Percentiles rank a stretch among this genome's conserved stretches.
Conservation (phyloP, 768 basidiomycete genomes). For the Boletus barrowsii region DNA sequence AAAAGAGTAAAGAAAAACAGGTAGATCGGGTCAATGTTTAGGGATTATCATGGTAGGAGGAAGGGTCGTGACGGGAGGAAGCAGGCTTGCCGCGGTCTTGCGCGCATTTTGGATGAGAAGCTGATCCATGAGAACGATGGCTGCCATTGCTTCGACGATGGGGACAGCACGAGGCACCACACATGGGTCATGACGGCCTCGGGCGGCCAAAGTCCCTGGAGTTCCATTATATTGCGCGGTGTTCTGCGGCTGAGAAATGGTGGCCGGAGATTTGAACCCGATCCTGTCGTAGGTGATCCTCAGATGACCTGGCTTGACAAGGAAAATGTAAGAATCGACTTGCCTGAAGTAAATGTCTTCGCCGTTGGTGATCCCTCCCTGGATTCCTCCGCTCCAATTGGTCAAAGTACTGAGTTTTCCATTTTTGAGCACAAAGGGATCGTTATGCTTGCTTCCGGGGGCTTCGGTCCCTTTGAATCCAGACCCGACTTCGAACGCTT, state of each 20-base stretch:
- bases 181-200: constrained; percentile 95
- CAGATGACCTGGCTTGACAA: constrained; percentile 1
- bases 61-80: constrained; percentile 86
- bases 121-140: constrained; percentile 92
- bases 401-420: constrained; percentile 80
- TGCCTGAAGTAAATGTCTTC: constrained; percentile 97
- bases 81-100: constrained; percentile 62
- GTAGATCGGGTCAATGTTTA: constrained; percentile 15
- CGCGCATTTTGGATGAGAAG: constrained; percentile 88
- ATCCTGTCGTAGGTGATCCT: constrained; percentile 51
- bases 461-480: constrained; percentile 95
- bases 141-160: constrained; percentile 98
- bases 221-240: constrained; percentile 96
- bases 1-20: not conserved
- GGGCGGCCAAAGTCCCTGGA: constrained; percentile 79
- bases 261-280: constrained; percentile 98
- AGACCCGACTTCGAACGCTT: constrained; percentile 96
- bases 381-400: constrained; percentile 97
- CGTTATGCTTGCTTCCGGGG: constrained; percentile 92
- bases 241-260: constrained; percentile 86
- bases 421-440: constrained; percentile 69
- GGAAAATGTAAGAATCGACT: constrained; percentile 17
- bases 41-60: constrained; percentile 90
- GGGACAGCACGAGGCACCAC: constrained; percentile 96
- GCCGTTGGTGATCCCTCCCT: constrained; percentile 97